Base-by-base conservation (phyloP, 495 filamentous ascomycete genomes). In the Cercophora samala region DNA sequence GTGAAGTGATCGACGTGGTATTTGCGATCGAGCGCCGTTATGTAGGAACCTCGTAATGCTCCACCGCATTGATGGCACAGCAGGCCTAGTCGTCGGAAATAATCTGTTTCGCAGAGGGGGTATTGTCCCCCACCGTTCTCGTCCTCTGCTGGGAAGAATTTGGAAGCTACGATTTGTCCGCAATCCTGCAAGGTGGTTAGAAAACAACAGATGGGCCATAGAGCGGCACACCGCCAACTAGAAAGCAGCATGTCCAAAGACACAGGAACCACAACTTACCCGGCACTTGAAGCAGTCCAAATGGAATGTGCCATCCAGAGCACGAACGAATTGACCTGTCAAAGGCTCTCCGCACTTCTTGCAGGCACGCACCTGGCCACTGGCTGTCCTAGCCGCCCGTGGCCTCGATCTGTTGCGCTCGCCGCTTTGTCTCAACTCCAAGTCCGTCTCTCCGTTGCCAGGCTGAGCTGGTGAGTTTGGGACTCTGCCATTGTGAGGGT, bases 1-100 rank as follows among this genome's bases (percentile, higher is more conserved):
- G 96, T 99, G 75, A 99, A 99, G 79, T 99, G 96, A 72, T 98
- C 95, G 67, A 99, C 96, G 75, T 99, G 96, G 74, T 98, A 99
- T 78, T 99, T 99, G 61, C 91, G 90, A 68, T 99, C 96, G 42
- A 98, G 84, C 8, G 96, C 96, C 0, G 96, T 99, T 70, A 99
- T 99, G 74, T 99, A 99, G 22, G 96, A 98, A 5, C 95, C 96
- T 54, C 96, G 92, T 22, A 99, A 84, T 60, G 96, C 96, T 59
- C 92, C 92, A 67, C 92, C 92, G 77, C 96, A 99, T 55, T 93
- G 87, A 69, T 91, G 88, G 76, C 96, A 99, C 23, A 99, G 81
- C 25, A 99, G 84, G 66, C 93, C 91, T 15, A 99, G 85, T 58
- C 96, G 87, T 65, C 93, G 88, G 74, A 99, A 99, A 75, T 98